These are phyloP conservation scores for Echinosophora koreensis DNA, from an alignment of 306 rosid genomes.

Conservation along the genomic window DNA sequence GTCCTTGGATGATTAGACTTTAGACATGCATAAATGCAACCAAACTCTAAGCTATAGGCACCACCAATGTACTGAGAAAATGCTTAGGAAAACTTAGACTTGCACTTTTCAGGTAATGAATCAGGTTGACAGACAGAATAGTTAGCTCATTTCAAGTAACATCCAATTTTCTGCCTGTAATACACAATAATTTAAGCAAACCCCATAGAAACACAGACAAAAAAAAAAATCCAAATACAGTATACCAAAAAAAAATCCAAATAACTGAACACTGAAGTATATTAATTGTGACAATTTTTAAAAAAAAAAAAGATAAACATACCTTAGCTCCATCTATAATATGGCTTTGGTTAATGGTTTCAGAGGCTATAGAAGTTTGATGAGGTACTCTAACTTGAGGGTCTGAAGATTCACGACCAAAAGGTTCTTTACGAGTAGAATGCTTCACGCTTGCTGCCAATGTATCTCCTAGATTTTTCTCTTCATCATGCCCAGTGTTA, in stretches of 20 bases:
- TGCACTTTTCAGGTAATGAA: not conserved
- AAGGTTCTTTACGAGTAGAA: slow-evolving; percentile 42
- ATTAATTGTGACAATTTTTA: not conserved
- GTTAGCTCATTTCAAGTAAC: slow-evolving; percentile 9
- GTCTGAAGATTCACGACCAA: slow-evolving; percentile 42
- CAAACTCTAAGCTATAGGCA: not conserved
- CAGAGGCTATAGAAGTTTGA: slow-evolving; percentile 48
- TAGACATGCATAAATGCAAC: not conserved
- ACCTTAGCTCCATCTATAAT: slow-evolving; percentile 58
- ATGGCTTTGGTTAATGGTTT: slow-evolving; percentile 55
- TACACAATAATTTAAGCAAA: slow-evolving; percentile 10
- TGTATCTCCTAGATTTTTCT: slow-evolving; percentile 39
- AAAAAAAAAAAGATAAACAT: slow-evolving; percentile 15
- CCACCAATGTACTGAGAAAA: not conserved
- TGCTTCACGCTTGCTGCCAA: slow-evolving; percentile 52
- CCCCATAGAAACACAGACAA: too few relatives aligned
- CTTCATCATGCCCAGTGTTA: slow-evolving; percentile 46
- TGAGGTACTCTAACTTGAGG: slow-evolving; percentile 48
- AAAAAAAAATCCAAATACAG: not conserved
- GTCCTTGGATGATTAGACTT: not conserved
- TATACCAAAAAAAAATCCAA: not conserved
- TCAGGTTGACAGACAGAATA: not conserved
- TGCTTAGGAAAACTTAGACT: not conserved
- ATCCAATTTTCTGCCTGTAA: slow-evolving; percentile 20
- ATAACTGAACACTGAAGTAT: not conserved